Evolutionary conservation across 2,329 filamentous ascomycete species (phyloP).

Genomic region (Xylaria multiplex): DNA sequence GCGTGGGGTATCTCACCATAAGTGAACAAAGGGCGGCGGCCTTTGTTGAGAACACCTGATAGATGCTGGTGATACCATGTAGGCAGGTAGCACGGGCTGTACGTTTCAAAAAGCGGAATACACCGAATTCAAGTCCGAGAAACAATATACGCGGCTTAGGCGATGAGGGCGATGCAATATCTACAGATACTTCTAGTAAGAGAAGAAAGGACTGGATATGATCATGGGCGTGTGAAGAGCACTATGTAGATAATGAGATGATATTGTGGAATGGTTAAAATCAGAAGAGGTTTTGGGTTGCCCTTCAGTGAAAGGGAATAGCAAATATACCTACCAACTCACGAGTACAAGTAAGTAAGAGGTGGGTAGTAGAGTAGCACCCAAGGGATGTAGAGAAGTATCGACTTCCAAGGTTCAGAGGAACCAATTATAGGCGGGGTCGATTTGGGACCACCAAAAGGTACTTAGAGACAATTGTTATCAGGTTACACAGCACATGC

Average conservation of each 20-base stretch:
- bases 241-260: constrained; percentile 8
- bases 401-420: constrained; percentile 7
- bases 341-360: not conserved
- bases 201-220: constrained; percentile 13
- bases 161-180: constrained; percentile 8
- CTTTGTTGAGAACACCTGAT: constrained; percentile 21
- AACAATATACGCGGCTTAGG: constrained; percentile 7
- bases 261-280: constrained; percentile 22
- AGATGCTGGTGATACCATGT: not conserved
- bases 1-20: constrained; percentile 45
- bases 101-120: not conserved
- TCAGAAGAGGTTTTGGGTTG: constrained; percentile 10
- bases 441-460: not conserved
- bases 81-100: not conserved
- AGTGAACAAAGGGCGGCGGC: constrained; percentile 44
- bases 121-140: constrained; percentile 1
- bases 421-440: constrained; percentile 29
- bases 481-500: constrained; percentile 4
- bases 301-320: constrained; percentile 7
- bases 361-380: not conserved
- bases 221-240: not conserved
- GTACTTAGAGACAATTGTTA: constrained; percentile 24
- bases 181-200: constrained; percentile 13
- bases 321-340: not conserved
- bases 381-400: not conserved